phyloP scores from a whole-genome alignment of 345 rosid genomes.

The Excoecaria cochinchinensis region DNA sequence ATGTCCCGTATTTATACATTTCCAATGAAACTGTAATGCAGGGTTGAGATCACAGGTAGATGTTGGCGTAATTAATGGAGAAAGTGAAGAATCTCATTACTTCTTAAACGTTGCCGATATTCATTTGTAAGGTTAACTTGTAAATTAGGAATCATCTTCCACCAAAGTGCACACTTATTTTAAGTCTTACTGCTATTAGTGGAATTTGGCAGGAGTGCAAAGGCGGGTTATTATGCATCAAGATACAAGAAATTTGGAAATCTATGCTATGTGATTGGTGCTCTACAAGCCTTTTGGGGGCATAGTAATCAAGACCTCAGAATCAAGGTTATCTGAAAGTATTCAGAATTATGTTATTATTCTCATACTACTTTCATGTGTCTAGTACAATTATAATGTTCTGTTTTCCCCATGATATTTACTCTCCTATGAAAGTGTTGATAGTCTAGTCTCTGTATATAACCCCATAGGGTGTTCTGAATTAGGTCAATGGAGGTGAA shows the following conservation, averaged over 20 bases:
- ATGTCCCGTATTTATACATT: slow-evolving; percentile 8
- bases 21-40: slow-evolving; percentile 34
- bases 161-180: slow-evolving; percentile 12
- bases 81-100: slow-evolving; percentile 60
- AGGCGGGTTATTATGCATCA: slow-evolving; percentile 91
- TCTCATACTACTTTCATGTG: background rate
- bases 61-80: slow-evolving; percentile 65
- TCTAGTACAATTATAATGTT: background rate
- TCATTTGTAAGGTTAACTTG: slow-evolving; percentile 72
- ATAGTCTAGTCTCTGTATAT: background rate
- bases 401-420: slow-evolving; percentile 3
- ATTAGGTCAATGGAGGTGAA: slow-evolving; percentile 71
- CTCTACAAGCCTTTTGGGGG: slow-evolving; percentile 85
- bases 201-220: slow-evolving; percentile 75
- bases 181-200: slow-evolving; percentile 19
- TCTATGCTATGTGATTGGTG: slow-evolving; percentile 82
- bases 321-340: slow-evolving; percentile 49
- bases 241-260: slow-evolving; percentile 85
- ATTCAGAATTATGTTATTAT: background rate
- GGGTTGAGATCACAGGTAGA: slow-evolving; percentile 70
- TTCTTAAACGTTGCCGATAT: slow-evolving; percentile 92
- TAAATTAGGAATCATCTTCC: slow-evolving; percentile 10
- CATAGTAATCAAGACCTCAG: slow-evolving; percentile 74
- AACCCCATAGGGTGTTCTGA: slow-evolving; percentile 19
- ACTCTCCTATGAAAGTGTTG: background rate